Evolutionary conservation across 768 basidiomycete species (phyloP).

Genomic region (Goffeauzyma gilvescens): DNA sequence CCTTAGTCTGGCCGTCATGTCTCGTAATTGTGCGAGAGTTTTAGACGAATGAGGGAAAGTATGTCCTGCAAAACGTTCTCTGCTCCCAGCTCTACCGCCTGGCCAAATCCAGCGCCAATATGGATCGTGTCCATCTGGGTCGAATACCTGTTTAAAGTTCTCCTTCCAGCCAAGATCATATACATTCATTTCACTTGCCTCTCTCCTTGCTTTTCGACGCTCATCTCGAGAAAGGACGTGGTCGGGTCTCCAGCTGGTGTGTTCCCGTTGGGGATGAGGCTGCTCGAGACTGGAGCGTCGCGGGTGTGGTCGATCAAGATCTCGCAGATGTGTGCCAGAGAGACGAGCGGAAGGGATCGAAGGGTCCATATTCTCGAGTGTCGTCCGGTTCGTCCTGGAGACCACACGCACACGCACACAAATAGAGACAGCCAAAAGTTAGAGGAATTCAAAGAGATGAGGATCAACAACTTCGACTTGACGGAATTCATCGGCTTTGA

Average conservation of each 20-base stretch:
- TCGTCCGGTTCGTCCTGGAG: slow-evolving; percentile 20
- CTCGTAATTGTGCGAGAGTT: no score
- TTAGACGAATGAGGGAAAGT: no score
- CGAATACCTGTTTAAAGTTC: slow-evolving; percentile 16
- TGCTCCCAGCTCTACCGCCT: not conserved
- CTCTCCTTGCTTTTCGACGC: slow-evolving; percentile 12
- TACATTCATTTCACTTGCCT: slow-evolving; percentile 22
- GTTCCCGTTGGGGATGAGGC: not conserved
- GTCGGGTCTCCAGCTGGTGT: slow-evolving; percentile 19
- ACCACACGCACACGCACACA: no score
- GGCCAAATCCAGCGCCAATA: not conserved
- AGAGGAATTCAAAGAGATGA: no score
- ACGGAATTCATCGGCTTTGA: no score
- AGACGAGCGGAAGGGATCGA: slow-evolving; percentile 20
- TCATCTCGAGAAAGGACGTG: slow-evolving; percentile 22
- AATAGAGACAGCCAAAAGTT: no score
- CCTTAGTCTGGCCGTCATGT: no score
- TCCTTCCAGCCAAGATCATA: slow-evolving; percentile 26
- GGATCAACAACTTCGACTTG: not conserved
- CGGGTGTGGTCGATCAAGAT: not conserved
- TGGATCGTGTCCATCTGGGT: not conserved
- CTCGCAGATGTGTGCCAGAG: not conserved
- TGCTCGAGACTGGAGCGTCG: not conserved
- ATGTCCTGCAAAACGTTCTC: no score
- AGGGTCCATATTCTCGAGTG: slow-evolving; percentile 22